Evolutionary conservation across 805 yeast genomes (phyloP), one percentile per base, ranked within the genome.

Genomic region (Groenewaldozyma salmanticensis): DNA sequence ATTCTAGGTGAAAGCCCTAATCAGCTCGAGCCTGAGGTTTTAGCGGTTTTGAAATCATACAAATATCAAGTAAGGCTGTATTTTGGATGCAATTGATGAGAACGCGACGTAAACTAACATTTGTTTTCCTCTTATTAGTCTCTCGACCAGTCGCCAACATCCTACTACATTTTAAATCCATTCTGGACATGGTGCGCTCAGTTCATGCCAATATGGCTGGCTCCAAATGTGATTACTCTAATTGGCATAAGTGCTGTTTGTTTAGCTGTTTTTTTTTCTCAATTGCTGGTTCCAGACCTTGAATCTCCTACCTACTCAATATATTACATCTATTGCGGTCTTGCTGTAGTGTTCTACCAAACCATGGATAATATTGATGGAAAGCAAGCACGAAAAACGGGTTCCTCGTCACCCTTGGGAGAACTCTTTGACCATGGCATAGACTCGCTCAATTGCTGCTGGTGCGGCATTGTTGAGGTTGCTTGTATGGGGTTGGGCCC

Each of bases 331-430:
- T 68, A 81, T 40, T 83, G 83, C 57, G 96, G 94, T 0, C 55
- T 80, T 45, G 88, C 94, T 1, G 66, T 90, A 43, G 83, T 88
- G 59, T 69, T 87, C 72, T 90, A 90, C 62, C 96, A 92, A 59
- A 90, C 97, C 0, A 85, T 92, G 67, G 97, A 92, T 65, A 95
- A 95, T 4, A 84, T 95, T 59, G 97, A 90, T 64, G 97, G 97
- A 5, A 78, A 84, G 54, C 98, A 90, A 61, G 97, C 97, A 19
- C 76, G 97, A 54, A 74, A 83, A 52, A 92, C 96, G 0, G 94
- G 94, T 9, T 94, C 88, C 59, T 75, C 86, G 37, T 94, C 96
- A 3, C 97, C 98, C 0, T 65, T 90, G 50, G 97, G 98, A 27
- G 97, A 90, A 61, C 68, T 92, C 45, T 92, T 90, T 56, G 97